These are phyloP conservation scores for Rhipidocladum racemiflorum DNA, from an alignment of 176 grass and related monocot species.

Conservation along the genomic window DNA sequence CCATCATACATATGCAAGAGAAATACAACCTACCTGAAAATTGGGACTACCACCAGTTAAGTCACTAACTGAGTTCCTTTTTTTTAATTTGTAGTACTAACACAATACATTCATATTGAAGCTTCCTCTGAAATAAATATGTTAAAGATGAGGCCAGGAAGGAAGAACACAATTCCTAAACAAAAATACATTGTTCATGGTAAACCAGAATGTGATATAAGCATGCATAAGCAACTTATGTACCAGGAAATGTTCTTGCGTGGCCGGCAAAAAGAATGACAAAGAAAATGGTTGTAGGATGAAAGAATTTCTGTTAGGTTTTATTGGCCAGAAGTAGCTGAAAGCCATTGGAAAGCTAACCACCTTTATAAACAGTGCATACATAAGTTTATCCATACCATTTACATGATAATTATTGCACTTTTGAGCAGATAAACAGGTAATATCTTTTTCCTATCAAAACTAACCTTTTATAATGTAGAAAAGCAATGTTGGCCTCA, in stretches of 20 bases:
- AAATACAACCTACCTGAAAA: not conserved
- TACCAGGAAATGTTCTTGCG: not conserved
- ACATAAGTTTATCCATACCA: not conserved
- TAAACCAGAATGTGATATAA: not conserved
- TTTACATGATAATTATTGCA: not conserved
- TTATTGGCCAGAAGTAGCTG: not conserved
- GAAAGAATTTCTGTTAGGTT: not conserved
- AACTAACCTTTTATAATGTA: not conserved
- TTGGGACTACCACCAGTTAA: not conserved
- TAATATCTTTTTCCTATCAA: not conserved
- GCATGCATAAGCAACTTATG: not conserved
- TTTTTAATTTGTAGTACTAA: not conserved
- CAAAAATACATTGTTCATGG: not conserved
- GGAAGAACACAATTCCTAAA: not conserved
- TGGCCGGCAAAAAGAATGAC: not conserved
- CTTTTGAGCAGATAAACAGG: not conserved
- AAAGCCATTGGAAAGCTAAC: not conserved
- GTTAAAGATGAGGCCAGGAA: not conserved
- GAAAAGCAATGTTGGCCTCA: not conserved
- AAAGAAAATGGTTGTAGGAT: not conserved
- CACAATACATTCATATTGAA: not conserved
- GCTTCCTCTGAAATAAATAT: constrained; percentile 13
- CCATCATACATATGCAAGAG: not conserved
- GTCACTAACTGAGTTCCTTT: not conserved
- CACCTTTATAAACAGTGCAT: not conserved